Base-by-base conservation (phyloP, 768 basidiomycete genomes). In the Trichaptum fuscoviolaceum region DNA sequence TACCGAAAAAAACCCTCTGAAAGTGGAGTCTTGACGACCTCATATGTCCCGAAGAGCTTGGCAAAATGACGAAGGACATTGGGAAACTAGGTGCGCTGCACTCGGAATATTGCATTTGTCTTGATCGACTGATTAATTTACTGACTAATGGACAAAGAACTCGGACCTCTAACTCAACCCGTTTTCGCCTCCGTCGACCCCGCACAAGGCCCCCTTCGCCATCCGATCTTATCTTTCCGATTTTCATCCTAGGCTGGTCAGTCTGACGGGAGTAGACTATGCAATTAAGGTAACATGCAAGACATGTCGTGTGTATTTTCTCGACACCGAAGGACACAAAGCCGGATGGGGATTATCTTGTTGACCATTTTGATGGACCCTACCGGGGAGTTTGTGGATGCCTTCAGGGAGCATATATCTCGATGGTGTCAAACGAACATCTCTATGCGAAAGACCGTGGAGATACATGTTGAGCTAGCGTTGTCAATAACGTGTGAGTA, bases 301-400 rank as follows among this genome's bases (percentile, higher is more conserved):
- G 76, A 88, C 91, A 27, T 99, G 96, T 77, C 91, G 97, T 57
- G 97, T 99, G 58, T 99, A 99, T 78, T 99, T 63, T 99, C 82
- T 97, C 95, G 7, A 98, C 96, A 6, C 93, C 93, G 1, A 93
- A 93, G 10, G 80, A 92, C 71, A 91, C 95, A 1, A 89, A 93
- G 71, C 86, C 90, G 18, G 86, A 84, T 9, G 96, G 95, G 63
- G 97, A 99, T 80, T 99, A 99, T 75, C 87, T 99, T 58, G 97
- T 99, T 35, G 97, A 99, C 78, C 91, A 92, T 76, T 78, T 85
- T 99, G 36, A 97, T 99, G 95, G 95, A 98, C 73, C 96, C 97
- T 1, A 77, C 87, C 5, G 97, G 96, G 1, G 83, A 90, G 73
- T 99, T 99, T 70, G 93, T 98, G 0, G 95, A 99, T 68, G 97